Evolutionary conservation across 495 filamentous ascomycete species (phyloP), one percentile per base, ranked within the genome.

Genomic region (Podospora sp.): DNA sequence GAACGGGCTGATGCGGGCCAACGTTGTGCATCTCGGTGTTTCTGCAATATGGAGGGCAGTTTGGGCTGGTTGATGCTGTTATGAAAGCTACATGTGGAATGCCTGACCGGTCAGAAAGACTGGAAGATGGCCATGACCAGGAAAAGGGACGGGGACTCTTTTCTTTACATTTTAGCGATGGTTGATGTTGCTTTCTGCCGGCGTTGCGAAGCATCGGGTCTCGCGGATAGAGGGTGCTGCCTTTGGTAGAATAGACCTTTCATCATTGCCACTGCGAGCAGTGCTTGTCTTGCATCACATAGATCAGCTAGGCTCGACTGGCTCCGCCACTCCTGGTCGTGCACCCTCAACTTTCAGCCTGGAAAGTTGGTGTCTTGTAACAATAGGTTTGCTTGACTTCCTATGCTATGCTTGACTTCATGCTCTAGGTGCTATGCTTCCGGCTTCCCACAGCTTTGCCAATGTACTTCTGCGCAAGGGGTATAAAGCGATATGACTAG

Each of bases 201-300:
- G 40, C 40, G 40, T 46, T 46, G 40, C 12, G 16, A 46, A 46
- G 40, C 40, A 46, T 46, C 40, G 40, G 40, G 40, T 46, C 40
- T 46, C 12, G 40, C 40, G 40, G 40, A 46, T 46, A 46, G 40
- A 46, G 40, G 5, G 14, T 46, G 16, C 40, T 46, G 16, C 40
- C 40, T 46, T 46, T 46, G 40, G 40, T 46, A 46, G 40, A 46
- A 46, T 46, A 46, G 40, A 46, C 40, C 40, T 46, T 46, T 46
- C 40, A 46, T 46, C 40, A 46, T 46, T 46, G 3, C 8, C 29
- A 8, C 29, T 33, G 29, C 29, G 29, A 33, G 29, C 29, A 4
- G 3, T 33, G 29, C 29, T 3, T 33, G 8, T 8, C 29, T 33
- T 33, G 29, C 29, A 33, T 33, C 29, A 33, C 8, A 8, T 8